phyloP scores from a whole-genome alignment of 73 alveolate species.

The Tetrahymena borealis region DNA sequence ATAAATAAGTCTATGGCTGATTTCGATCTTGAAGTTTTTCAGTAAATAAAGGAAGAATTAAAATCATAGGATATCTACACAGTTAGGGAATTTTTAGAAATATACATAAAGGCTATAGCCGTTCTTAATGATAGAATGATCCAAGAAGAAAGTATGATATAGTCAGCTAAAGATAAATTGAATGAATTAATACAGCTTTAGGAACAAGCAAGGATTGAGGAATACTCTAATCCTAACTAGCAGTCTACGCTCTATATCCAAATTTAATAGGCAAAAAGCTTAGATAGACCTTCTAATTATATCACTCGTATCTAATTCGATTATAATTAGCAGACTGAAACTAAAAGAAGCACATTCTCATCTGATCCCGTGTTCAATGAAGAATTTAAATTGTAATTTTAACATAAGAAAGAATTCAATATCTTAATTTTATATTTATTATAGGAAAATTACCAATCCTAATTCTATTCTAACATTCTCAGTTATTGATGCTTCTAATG shows the following conservation, averaged over 20 bases:
- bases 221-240: not conserved
- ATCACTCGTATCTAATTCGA: not conserved
- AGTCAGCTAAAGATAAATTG: not conserved
- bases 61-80: not conserved
- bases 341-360: not conserved
- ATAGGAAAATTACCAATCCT: not conserved
- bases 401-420: not conserved
- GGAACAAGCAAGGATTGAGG: not conserved
- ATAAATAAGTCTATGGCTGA: not conserved
- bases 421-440: not conserved
- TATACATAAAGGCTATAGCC: not conserved
- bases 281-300: not conserved
- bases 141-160: not conserved
- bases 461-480: not conserved
- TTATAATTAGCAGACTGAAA: not conserved
- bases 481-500: not conserved
- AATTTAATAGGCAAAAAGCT: not conserved
- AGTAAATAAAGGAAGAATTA: not conserved
- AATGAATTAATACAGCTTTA: not conserved
- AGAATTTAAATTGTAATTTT: not conserved
- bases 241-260: not conserved
- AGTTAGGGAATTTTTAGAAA: not conserved
- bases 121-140: not conserved
- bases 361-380: not conserved
- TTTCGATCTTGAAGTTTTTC: not conserved